Evolutionary conservation across 2,329 filamentous ascomycete genomes (phyloP), one percentile per base, ranked within the genome.

Genomic region (Davidsoniella australis): DNA sequence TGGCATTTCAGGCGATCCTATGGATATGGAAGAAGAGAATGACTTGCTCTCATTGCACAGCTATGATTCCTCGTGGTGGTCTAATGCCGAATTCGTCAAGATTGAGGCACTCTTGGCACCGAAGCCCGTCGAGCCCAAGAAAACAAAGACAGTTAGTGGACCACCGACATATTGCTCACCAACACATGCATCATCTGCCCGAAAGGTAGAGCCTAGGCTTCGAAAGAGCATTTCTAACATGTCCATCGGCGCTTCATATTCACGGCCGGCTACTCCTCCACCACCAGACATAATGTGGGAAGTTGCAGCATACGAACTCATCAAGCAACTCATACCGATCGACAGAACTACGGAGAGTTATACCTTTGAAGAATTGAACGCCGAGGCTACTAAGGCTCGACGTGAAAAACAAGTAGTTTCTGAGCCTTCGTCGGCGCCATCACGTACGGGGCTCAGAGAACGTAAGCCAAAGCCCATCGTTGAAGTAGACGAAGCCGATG

Each of bases 251-350:
- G 61, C 62, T 45, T 61, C 68, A 20, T 63, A 66, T 18, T 63
- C 65, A 14, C 64, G 71, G 37, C 63, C 69, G 26, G 70, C 75
- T 2, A 76, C 79, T 3, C 80, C 82, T 1, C 84, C 85, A 7
- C 75, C 82, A 1, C 86, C 88, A 2, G 82, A 88, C 41, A 81
- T 96, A 0, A 74, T 84, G 41, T 96, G 89, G 91, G 75, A 80
- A 0, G 74, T 82, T 24, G 87, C 88, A n/a, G 75, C 85, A 0
- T 76, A 85, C 57, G 87, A 94, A 60, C 67, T 96, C 10, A 84
- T 79, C 58, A 87, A 85, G 60, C 63, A 93, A 4, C 72, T 96
- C 18, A 82, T 95, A 50, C 91, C 89, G 0, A 70, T 69, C 0
- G 72, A 82, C 55, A 75, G 87, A 3, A 77, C 86, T 56, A 87